Evolutionary conservation across 805 yeast genomes (phyloP), one percentile per base, ranked within the genome.

Genomic region (Ogataea polymorpha): DNA sequence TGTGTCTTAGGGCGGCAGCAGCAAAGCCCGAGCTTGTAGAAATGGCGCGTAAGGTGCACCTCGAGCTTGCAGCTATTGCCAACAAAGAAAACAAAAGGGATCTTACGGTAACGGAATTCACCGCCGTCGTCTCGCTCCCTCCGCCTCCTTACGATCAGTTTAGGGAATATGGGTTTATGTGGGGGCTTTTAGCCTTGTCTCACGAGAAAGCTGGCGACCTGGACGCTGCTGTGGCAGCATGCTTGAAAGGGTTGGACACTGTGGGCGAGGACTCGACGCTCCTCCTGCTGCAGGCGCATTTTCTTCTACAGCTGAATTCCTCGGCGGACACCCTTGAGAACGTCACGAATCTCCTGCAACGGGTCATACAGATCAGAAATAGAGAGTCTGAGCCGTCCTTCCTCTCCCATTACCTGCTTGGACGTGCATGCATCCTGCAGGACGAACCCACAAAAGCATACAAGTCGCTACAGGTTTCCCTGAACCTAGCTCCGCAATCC

Each of bases 391-490:
- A 58, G 1, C 73, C 72, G 5, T 82, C 80, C 46, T 79, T 77
- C 45, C 60, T 80, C 41, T 81, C 83, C 0, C 77, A 81, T 78
- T 70, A 68, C 42, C 62, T 79, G 6, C 54, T 79, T 27, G 80
- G 83, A 3, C 66, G 67, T 41, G 81, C 81, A 0, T 72, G 76
- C 49, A 62, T 75, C 6, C 45, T 70, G 20, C 50, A 69, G 13
- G 72, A 71, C 38, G 62, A 69, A 32, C 78, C 77, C 21, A 59
- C 75, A 29, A 64, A 67, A 26, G 78, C 83, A 2, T 78, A 78
- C 54, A 79, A 75, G 43, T 67, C 75, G 11, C 70, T 74, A 42
- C 82, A 79, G 51, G 62, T 72, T 33, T 77, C 83, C 2, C 60
- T 78, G 40, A 64, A 74, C 46, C 69, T 75, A 32, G 77, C 79